Percentiles rank a stretch among this genome's conserved stretches.
Conservation (phyloP, 2,329 filamentous ascomycete genomes). For the Fonsecaea monophora region DNA sequence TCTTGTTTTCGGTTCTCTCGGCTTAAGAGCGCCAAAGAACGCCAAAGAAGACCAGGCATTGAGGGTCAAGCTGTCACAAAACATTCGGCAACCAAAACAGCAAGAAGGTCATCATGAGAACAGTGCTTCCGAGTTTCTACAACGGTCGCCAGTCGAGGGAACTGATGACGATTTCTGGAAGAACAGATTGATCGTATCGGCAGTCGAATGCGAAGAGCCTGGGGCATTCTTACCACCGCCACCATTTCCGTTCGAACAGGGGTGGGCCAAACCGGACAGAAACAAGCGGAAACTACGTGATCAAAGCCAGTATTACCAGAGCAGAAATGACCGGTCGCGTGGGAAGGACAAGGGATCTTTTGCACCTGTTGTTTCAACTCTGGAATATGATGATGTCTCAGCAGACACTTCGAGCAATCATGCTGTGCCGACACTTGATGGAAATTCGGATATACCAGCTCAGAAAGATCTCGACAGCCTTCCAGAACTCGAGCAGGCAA, state of each 20-base stretch:
- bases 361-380: slow-evolving; percentile 21
- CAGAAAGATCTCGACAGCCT: slow-evolving; percentile 68
- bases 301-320: slow-evolving; percentile 29
- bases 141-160: slow-evolving; percentile 54
- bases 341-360: slow-evolving; percentile 52
- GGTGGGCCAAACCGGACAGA: slow-evolving; percentile 63
- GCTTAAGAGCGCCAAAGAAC: slow-evolving; percentile 70
- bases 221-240: slow-evolving; percentile 73
- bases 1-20: slow-evolving; percentile 74
- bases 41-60: slow-evolving; percentile 71
- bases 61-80: slow-evolving; percentile 61
- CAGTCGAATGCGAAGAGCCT: slow-evolving; percentile 83
- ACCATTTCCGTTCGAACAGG: slow-evolving; percentile 86
- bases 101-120: neutral
- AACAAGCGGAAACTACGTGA: slow-evolving; percentile 31
- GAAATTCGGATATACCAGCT: slow-evolving; percentile 40
- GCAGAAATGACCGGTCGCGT: slow-evolving; percentile 43
- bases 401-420: slow-evolving; percentile 47
- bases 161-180: slow-evolving; percentile 65
- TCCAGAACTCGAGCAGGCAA: slow-evolving; percentile 52
- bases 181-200: slow-evolving; percentile 73
- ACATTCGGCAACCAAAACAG: slow-evolving; percentile 36
- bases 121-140: slow-evolving; percentile 7
- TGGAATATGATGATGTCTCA: slow-evolving; percentile 29
- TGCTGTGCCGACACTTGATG: slow-evolving; percentile 7